Evolutionary conservation across 2,329 filamentous ascomycete species (phyloP), one percentile per base, ranked within the genome.

Genomic region (Fonsecaea multimorphosa): DNA sequence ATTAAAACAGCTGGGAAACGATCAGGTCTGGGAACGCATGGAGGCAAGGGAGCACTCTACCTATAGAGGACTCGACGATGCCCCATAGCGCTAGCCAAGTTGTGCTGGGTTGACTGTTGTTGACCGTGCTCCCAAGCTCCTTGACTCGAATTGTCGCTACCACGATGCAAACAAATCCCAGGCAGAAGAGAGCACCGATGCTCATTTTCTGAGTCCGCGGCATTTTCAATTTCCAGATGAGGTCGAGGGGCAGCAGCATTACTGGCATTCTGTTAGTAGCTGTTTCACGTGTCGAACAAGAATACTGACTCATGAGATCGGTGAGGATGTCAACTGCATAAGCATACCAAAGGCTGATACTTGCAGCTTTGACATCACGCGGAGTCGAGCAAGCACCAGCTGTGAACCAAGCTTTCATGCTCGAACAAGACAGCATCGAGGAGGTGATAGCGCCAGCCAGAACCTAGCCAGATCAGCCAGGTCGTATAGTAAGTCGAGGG

Each of bases 291-390:
- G 2, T 6, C n/a, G n/a, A 14, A 40, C 11, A 14, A 11, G 32
- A 2, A 38, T 40, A 56, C 54, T 56, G 29, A 56, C 54, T 56
- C 54, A 56, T 40, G 54, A 56, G 54, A 56, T 56, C 54, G 32
- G 54, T 56, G 54, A 38, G 16, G 19, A 56, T 56, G 12, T 56
- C 54, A 34, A 56, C 54, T 11, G 54, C 54, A 56, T 56, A 56
- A 36, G 54, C 54, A 16, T 56, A 56, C 54, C 54, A 56, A 12
- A 56, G 54, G 32, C 54, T 56, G 54, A 56, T 38, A 56, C 54
- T 56, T 38, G 54, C 54, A 56, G 54, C 54, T n/a, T 56, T 56
- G 54, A 56, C 19, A 40, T 56, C 54, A 16, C 54, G 54, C 9
- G 54, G 54, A 19, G 54, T 56, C 24, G 54, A 56, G 19, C 54